phyloP scores from a whole-genome alignment of 1,284 basidiomycete genomes.

The Apiotrichum mycotoxinovorans region DNA sequence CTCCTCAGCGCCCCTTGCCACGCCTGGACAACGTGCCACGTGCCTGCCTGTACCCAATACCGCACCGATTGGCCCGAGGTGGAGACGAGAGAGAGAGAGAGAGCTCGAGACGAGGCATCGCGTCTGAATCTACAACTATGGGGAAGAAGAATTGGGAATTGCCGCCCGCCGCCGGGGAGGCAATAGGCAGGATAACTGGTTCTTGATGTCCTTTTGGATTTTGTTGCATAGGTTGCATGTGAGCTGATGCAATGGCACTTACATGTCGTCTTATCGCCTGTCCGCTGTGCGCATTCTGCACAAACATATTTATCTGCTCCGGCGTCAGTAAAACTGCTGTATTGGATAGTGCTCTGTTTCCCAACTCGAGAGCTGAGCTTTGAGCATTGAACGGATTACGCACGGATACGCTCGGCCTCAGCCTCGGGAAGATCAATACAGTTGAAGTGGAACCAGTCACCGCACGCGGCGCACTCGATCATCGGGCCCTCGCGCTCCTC shows the following conservation, averaged over 20 bases:
- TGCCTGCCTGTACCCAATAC: neutral
- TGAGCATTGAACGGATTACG: constrained; percentile 12
- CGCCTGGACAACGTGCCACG: too few relatives aligned
- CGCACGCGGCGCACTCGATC: constrained; percentile 46
- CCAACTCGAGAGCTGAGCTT: neutral
- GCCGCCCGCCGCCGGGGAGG: too few relatives aligned
- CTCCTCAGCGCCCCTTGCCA: too few relatives aligned
- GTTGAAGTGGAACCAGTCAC: constrained; percentile 46
- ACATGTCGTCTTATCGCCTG: constrained; percentile 36
- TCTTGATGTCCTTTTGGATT: neutral
- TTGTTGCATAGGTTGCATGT: neutral
- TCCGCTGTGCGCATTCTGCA: constrained; percentile 26
- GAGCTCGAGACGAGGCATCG: neutral
- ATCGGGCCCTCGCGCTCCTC: constrained; percentile 33
- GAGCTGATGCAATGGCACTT: constrained; percentile 21
- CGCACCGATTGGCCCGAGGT: neutral
- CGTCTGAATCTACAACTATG: constrained; percentile 14
- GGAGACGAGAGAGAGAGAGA: neutral
- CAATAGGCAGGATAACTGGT: neutral
- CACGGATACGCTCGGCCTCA: constrained; percentile 41
- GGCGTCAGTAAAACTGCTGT: neutral
- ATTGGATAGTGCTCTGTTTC: too few relatives aligned
- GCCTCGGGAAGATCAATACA: constrained; percentile 33
- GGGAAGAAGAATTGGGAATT: neutral
- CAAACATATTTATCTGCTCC: constrained; percentile 39